These are phyloP conservation scores for Stachybotrys elegans DNA, from an alignment of 2,329 filamentous ascomycete genomes.

Conservation along the genomic window DNA sequence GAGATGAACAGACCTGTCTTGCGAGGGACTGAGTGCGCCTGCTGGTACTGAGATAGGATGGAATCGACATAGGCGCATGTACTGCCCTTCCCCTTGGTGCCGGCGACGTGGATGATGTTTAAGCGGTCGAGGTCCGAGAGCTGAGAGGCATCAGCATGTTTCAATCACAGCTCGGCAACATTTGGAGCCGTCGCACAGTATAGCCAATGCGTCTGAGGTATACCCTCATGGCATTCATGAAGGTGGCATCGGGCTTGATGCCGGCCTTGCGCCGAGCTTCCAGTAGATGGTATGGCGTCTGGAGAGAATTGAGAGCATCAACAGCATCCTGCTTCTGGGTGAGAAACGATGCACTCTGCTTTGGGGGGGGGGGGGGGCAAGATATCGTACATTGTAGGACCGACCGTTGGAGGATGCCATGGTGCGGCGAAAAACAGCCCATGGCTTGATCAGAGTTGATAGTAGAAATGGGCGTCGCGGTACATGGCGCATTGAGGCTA, in stretches of 20 bases:
- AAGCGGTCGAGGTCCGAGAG: constrained; percentile 50
- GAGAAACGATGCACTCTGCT: not conserved
- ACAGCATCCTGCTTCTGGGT: constrained; percentile 66
- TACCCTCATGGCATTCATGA: constrained; percentile 73
- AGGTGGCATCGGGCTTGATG: constrained; percentile 60
- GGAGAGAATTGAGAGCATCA: constrained; percentile 78
- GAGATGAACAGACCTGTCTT: constrained; percentile 63
- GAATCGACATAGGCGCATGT: constrained; percentile 64
- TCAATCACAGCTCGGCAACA: too few relatives aligned
- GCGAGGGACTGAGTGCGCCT: constrained; percentile 23
- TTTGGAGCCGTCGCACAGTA: constrained; percentile 34
- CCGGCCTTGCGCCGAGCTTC: constrained; percentile 74
- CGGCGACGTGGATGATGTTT: constrained; percentile 65
- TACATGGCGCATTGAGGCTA: constrained; percentile 30
- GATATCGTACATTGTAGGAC: constrained; percentile 29
- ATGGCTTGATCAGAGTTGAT: constrained; percentile 10
- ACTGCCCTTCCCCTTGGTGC: constrained; percentile 74
- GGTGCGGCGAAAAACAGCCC: constrained; percentile 12
- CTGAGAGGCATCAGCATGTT: constrained; percentile 13
- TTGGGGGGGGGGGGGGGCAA: not conserved
- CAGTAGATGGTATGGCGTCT: constrained; percentile 79
- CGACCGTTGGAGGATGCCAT: constrained; percentile 24
- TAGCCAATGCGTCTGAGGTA: constrained; percentile 78
- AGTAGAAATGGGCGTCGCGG: constrained; percentile 18
- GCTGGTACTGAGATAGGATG: constrained; percentile 51